Conservation (phyloP, 2,329 filamentous ascomycete genomes). For the Elsinoe perseae region DNA sequence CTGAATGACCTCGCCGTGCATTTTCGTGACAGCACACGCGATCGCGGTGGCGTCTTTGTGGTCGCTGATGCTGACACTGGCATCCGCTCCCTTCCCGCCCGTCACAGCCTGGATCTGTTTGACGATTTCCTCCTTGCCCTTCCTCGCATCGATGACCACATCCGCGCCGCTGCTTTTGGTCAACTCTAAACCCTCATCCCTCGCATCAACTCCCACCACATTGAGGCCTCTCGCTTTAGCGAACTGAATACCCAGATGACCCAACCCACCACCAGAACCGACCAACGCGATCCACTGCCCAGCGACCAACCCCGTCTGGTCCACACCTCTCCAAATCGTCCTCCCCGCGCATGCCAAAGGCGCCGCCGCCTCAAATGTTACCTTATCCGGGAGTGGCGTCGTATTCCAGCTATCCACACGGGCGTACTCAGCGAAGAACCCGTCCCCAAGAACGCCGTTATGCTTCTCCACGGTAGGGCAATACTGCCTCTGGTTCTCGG, state of each 20-base stretch:
- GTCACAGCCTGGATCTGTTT: constrained; percentile 43
- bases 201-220: constrained; percentile 48
- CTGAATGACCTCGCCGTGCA: constrained; percentile 52
- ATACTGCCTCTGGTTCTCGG: constrained; percentile 47
- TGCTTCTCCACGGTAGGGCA: constrained; percentile 41
- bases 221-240: constrained; percentile 45
- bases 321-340: constrained; percentile 44
- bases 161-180: constrained; percentile 44
- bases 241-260: constrained; percentile 47
- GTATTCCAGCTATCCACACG: constrained; percentile 42
- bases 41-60: constrained; percentile 43
- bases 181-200: constrained; percentile 47
- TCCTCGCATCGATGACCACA: constrained; percentile 45
- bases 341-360: constrained; percentile 51
- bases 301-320: constrained; percentile 34
- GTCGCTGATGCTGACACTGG: constrained; percentile 49
- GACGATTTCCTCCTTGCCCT: constrained; percentile 42
- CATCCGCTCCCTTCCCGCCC: constrained; percentile 43
- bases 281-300: constrained; percentile 36
- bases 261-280: constrained; percentile 40
- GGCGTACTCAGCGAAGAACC: constrained; percentile 52
- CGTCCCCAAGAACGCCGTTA: constrained; percentile 45
- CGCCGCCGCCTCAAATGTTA: constrained; percentile 46
- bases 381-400: constrained; percentile 41
- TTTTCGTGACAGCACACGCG: constrained; percentile 50